Evolutionary conservation across 805 yeast genomes (phyloP), one percentile per base, ranked within the genome.

Genomic region (Candida tammaniensis): DNA sequence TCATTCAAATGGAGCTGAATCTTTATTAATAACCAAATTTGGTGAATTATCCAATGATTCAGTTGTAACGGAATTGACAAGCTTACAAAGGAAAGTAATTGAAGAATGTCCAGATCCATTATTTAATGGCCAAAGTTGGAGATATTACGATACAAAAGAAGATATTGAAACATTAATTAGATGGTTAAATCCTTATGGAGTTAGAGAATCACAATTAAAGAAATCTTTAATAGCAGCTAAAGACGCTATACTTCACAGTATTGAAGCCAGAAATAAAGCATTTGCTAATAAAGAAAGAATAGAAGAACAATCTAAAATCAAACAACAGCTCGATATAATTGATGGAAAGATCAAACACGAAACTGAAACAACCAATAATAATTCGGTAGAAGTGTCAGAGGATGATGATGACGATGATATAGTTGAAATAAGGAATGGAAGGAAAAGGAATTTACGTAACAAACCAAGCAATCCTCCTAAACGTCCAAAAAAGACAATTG

Each of bases 141-240:
- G 82, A 35, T 85, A 57, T 46, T 74, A 78, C 44, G 95, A 87
- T 44, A 61, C 52, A 2, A 65, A 72, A 0, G 74, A 70, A n/a
- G 81, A 82, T 24, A 55, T 87, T 20, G 75, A 73, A 1, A 52
- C 52, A 10, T 51, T 89, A 17, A 38, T 80, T 7, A 53, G 59
- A n/a, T 82, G 91, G 86, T 62, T 88, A 31, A 80, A 82, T 46
- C 78, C 76, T 4, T 77, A 81, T 72, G 96, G 96, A 3, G 65
- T 62, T 33, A 63, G 95, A 29, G 97, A 88, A 51, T 69, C 78
- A 12, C 68, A 62, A 23, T 66, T 89, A 30, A 61, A 76, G 24
- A 82, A 80, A 46, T 94, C 84, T 47, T 53, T 86, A 27, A 52
- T 59, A 6, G 56, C 60, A 3, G 68, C 78, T 16, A 71, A 74